phyloP scores from a whole-genome alignment of 208 protist genomes.

The Wallacemonas sp. region DNA sequence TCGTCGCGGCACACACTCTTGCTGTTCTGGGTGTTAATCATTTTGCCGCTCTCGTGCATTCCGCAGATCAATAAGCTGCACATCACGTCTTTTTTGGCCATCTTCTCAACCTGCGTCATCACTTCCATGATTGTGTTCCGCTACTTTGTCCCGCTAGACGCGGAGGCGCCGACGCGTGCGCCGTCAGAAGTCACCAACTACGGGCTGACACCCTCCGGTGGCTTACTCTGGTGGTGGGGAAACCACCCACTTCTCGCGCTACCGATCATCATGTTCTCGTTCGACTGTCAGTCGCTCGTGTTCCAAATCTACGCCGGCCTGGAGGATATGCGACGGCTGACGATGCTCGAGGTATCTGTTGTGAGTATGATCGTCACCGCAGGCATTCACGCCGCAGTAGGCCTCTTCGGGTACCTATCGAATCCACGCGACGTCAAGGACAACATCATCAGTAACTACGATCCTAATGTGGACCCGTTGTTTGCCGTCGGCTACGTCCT shows the following conservation, averaged over 20 bases:
- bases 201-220: neutral
- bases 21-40: constrained; percentile 52
- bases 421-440: constrained; percentile 52
- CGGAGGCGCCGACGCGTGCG: constrained; percentile 1
- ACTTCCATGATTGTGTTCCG: constrained; percentile 60
- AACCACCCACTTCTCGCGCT: constrained; percentile 43
- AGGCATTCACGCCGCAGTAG: constrained; percentile 60
- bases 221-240: constrained; percentile 41
- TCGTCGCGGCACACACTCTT: constrained; percentile 61
- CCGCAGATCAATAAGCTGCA: constrained; percentile 52
- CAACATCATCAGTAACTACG: constrained; percentile 81
- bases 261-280: constrained; percentile 85
- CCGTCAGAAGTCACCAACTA: constrained; percentile 4
- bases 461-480: constrained; percentile 54
- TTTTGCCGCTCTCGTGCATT: constrained; percentile 72
- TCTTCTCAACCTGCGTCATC: constrained; percentile 53
- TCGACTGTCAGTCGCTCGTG: constrained; percentile 77
- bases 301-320: constrained; percentile 77
- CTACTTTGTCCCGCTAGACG: constrained; percentile 47
- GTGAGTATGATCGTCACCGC: constrained; percentile 45
- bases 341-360: constrained; percentile 57
- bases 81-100: constrained; percentile 59
- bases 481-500: constrained; percentile 60
- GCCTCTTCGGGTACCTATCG: constrained; percentile 72
- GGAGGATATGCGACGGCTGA: constrained; percentile 51